Base-by-base conservation (phyloP, 2,329 filamentous ascomycete species). In the Alternaria sp. region DNA sequence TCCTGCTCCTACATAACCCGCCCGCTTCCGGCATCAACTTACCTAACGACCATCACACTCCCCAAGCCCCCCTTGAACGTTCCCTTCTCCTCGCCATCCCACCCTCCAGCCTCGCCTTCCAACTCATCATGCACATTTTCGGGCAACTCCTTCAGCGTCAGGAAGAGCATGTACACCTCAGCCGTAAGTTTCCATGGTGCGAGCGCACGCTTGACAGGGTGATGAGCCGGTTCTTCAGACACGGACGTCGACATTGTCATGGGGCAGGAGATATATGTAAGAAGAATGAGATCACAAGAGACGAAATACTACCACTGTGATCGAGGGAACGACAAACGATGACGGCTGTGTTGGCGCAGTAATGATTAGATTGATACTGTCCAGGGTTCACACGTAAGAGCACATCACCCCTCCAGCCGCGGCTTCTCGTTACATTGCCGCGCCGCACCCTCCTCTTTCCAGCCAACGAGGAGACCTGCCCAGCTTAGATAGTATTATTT, bases 51-150 rank as follows among this genome's bases (percentile, higher is more conserved):
- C 59, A 74, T 69, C 12, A 74, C 67, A 5, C 65, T 59, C 1
- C 74, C 74, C 49, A 77, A 38, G 0, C 75, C 74, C 0, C 72
- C 73, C 50, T 62, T 60, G 53, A 76, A 78, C 45, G 32, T 54
- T 0, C 70, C 74, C 41, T 65, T 25, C n/a, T 20, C 52, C 38
- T 64, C 51, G 18, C 65, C 62, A 6, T 25, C 49, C 63, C 69
- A 71, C 4, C 54, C 38, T 28, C 60, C 67, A 51, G 73, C 70
- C 2, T 50, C 38, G 34, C 60, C 67, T 49, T 77, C 73, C 28
- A 74, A 59, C 32, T 55, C 22, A 54, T 72, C 70, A 65, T 77
- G 75, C 3, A 74, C 45, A 1, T 69, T 70, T 28, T 62, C n/a
- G 1, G 72, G 75, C 32, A 76, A 55, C 14, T 60, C 62, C 3